A percentile compares a stretch with the other conserved stretches of the same genome.
phyloP scores from a whole-genome alignment of 2,329 filamentous ascomycete species.

The Nannizzia gypsea region DNA sequence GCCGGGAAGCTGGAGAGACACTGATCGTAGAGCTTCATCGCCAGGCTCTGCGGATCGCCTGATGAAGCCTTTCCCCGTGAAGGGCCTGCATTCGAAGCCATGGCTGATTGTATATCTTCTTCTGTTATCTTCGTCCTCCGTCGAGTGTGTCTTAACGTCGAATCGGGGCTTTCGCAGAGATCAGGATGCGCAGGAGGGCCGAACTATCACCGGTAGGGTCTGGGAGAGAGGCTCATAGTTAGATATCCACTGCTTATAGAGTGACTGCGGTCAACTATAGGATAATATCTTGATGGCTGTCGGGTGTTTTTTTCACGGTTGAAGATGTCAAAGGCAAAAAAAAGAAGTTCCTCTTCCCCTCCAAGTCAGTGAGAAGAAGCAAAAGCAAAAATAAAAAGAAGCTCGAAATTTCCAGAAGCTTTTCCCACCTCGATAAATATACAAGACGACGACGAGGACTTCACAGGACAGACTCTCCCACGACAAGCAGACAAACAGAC shows the following conservation, averaged over 20 bases:
- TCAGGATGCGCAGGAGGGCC: slow-evolving; percentile 4
- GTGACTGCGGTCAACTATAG: not conserved
- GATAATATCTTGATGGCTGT: not conserved
- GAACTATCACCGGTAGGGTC: slow-evolving; percentile 22
- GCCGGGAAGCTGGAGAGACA: slow-evolving; percentile 30
- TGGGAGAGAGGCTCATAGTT: slow-evolving; percentile 13
- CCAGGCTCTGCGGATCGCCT: slow-evolving; percentile 26
- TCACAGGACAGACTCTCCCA: not conserved
- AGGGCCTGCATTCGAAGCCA: slow-evolving; percentile 19
- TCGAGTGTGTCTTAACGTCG: no score
- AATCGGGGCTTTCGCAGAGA: no score
- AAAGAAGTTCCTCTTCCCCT: not conserved
- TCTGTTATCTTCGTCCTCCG: not conserved
- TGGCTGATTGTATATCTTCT: not conserved
- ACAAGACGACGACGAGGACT: not conserved
- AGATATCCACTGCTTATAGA: not conserved
- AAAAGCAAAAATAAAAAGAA: not conserved
- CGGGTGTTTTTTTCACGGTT: not conserved
- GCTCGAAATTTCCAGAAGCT: slow-evolving; percentile 37
- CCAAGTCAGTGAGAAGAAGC: not conserved
- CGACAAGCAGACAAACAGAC: not conserved
- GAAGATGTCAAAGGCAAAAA: not conserved
- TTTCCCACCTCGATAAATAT: slow-evolving; percentile 2
- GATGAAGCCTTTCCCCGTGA: slow-evolving; percentile 21
- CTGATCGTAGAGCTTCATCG: slow-evolving; percentile 35